Evolutionary conservation across 495 filamentous ascomycete genomes (phyloP).

Genomic region (Talaromyces adpressus): DNA sequence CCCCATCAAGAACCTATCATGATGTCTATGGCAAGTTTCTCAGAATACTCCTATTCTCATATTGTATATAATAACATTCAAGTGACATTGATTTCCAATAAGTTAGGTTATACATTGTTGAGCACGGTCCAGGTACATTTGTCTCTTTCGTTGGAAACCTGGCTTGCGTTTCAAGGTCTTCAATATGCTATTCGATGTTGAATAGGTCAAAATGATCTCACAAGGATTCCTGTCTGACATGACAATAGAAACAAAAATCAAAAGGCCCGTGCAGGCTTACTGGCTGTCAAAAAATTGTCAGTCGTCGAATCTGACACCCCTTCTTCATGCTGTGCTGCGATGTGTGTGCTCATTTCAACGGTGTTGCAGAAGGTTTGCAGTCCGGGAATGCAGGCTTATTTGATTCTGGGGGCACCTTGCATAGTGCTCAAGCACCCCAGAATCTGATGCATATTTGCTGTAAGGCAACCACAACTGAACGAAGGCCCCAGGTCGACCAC

Average conservation of each 20-base stretch:
- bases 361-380: background rate
- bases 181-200: background rate
- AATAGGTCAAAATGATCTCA: background rate
- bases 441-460: background rate
- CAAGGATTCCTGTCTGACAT: background rate
- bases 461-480: background rate
- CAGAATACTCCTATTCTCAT: background rate
- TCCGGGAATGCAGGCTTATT: background rate
- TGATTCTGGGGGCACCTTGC: background rate
- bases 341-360: background rate
- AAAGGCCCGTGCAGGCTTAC: background rate
- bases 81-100: background rate
- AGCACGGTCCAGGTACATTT: background rate
- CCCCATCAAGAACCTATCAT: background rate
- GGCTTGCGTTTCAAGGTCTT: background rate
- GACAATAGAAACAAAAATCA: background rate
- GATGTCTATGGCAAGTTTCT: background rate
- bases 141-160: background rate
- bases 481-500: background rate
- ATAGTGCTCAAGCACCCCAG: background rate
- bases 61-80: background rate
- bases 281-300: background rate
- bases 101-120: background rate
- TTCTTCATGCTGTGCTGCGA: background rate
- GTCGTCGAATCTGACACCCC: background rate